These are phyloP conservation scores for Boletus pseudo-olivaceus DNA, from an alignment of 768 basidiomycete species.

Conservation along the genomic window DNA sequence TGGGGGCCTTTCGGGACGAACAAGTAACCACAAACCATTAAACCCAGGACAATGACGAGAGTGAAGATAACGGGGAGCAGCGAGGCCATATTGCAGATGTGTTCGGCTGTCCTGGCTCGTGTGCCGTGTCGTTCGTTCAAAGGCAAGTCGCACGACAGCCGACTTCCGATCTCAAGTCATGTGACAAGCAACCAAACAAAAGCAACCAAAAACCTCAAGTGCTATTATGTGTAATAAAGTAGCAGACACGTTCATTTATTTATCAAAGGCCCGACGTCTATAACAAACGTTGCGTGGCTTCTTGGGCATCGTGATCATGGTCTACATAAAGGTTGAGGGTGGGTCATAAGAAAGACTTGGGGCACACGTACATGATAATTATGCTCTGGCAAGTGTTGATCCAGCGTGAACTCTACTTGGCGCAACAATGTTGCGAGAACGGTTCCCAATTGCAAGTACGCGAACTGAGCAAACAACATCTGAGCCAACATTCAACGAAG, in stretches of 20 bases:
- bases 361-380: constrained; percentile 79
- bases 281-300: constrained; percentile 61
- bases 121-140: neutral
- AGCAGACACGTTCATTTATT: constrained; percentile 10
- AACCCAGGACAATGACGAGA: constrained; percentile 57
- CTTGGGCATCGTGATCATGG: constrained; percentile 91
- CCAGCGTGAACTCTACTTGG: constrained; percentile 68
- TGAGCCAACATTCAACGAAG: constrained; percentile 3
- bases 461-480: constrained; percentile 55
- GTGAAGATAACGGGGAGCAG: constrained; percentile 66
- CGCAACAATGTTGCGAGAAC: constrained; percentile 79
- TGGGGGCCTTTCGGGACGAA: constrained; percentile 83
- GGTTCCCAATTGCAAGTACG: constrained; percentile 88
- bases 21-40: constrained; percentile 64
- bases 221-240: constrained; percentile 3
- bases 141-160: neutral
- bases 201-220: neutral
- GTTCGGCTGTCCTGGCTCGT: neutral
- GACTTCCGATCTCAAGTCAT: constrained; percentile 4
- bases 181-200: neutral
- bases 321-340: constrained; percentile 43
- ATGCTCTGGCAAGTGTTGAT: constrained; percentile 60
- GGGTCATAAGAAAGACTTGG: neutral
- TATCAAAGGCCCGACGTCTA: constrained; percentile 60
- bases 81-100: constrained; percentile 51